These are phyloP conservation scores for Edaphochlamys debaryana DNA, from an alignment of 139 green algal genomes.

Conservation along the genomic window DNA sequence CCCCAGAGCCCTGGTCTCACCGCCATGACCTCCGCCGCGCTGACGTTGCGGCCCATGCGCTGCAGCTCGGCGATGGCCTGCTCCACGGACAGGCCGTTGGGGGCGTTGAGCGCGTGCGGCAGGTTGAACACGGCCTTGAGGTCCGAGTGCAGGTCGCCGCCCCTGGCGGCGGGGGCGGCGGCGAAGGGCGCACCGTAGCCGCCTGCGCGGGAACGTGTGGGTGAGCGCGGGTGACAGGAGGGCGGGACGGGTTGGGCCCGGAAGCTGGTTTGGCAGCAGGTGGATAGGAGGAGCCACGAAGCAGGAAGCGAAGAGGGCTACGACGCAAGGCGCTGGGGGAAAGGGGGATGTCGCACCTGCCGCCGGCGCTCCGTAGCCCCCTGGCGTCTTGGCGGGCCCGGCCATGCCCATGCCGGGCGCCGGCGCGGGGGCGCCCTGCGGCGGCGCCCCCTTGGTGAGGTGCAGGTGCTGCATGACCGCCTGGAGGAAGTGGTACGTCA, in stretches of 20 bases:
- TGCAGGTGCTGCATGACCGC: slow-evolving; percentile 83
- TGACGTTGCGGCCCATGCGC: slow-evolving; percentile 34
- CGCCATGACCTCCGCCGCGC: neutral
- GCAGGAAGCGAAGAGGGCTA: no score
- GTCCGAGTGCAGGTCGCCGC: slow-evolving; percentile 29
- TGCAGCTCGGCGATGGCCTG: slow-evolving; percentile 41
- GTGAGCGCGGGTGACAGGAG: neutral
- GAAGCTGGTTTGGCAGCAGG: neutral
- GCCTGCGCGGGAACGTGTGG: no score
- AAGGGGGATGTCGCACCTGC: no score
- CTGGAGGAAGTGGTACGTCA: slow-evolving; percentile 84
- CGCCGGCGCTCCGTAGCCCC: no score
- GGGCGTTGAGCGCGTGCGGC: neutral
- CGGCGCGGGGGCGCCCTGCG: neutral
- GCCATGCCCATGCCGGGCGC: neutral
- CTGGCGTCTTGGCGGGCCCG: no score
- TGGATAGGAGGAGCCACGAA: no score
- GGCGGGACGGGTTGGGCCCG: neutral
- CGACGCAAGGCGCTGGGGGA: no score
- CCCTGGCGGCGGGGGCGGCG: neutral
- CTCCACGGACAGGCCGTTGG: slow-evolving; percentile 36
- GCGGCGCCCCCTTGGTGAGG: slow-evolving; percentile 64
- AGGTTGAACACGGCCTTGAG: slow-evolving; percentile 24
- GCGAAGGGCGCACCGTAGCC: no score
- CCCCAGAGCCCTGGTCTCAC: neutral